Conservation (phyloP, 2,329 filamentous ascomycete genomes). For the Neonectria magnoliae region DNA sequence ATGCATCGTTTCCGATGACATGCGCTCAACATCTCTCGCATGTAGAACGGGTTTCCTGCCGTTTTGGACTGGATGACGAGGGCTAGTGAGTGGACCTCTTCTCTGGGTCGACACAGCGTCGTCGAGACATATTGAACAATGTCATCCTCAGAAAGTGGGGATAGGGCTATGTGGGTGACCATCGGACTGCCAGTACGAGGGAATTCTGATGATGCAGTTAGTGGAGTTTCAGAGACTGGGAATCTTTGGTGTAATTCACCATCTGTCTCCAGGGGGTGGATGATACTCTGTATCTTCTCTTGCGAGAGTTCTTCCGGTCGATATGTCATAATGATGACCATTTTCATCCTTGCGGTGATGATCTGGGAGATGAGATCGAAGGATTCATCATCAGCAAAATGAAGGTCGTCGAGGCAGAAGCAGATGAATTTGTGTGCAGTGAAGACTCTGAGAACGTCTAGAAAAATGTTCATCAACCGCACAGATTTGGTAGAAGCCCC, state of each 20-base stretch:
- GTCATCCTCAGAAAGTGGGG: constrained; percentile 80
- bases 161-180: constrained; percentile 76
- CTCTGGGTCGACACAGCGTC: constrained; percentile 78
- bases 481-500: constrained; percentile 71
- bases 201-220: constrained; percentile 50
- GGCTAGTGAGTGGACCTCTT: constrained; percentile 80
- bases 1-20: constrained; percentile 89
- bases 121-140: constrained; percentile 84
- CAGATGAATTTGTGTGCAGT: constrained; percentile 88
- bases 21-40: constrained; percentile 88
- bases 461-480: constrained; percentile 85
- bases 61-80: constrained; percentile 91
- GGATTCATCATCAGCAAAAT: constrained; percentile 90
- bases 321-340: constrained; percentile 84
- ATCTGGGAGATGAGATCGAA: constrained; percentile 86
- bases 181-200: constrained; percentile 60
- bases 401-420: constrained; percentile 87
- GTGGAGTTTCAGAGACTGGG: constrained; percentile 8
- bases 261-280: constrained; percentile 65
- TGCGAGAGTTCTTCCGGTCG: constrained; percentile 72
- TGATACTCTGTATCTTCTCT: constrained; percentile 63
- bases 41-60: constrained; percentile 88
- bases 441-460: constrained; percentile 86
- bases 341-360: constrained; percentile 78
- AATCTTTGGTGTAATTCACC: constrained; percentile 46